Evolutionary conservation across 2,329 filamentous ascomycete species (phyloP).

Genomic region (Bipolaris zeicola): DNA sequence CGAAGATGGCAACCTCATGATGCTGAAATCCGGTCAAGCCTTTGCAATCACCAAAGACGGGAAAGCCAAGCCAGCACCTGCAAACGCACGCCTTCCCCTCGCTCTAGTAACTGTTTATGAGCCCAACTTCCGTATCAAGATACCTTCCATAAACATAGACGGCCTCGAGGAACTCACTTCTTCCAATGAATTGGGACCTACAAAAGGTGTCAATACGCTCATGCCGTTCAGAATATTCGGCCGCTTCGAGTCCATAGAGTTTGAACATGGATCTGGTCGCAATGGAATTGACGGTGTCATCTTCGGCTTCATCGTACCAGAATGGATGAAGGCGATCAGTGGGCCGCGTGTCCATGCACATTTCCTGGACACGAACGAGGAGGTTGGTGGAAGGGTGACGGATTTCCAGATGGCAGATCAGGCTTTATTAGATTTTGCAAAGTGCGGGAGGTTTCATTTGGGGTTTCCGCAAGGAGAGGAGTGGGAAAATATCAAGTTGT

Average conservation of each 20-base stretch:
- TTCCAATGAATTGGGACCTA: slow-evolving; percentile 20
- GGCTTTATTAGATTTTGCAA: slow-evolving; percentile 46
- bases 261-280: slow-evolving; percentile 26
- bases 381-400: slow-evolving; percentile 44
- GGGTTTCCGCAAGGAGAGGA: slow-evolving; percentile 51
- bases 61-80: slow-evolving; percentile 37
- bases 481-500: slow-evolving; percentile 45
- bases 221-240: slow-evolving; percentile 49
- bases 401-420: slow-evolving; percentile 47
- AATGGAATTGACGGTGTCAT: slow-evolving; percentile 46
- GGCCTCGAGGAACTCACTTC: slow-evolving; percentile 24
- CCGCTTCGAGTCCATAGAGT: slow-evolving; percentile 42
- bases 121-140: slow-evolving; percentile 41
- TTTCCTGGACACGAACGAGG: slow-evolving; percentile 38
- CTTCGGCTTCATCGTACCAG: slow-evolving; percentile 50
- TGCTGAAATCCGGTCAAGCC: slow-evolving; percentile 44
- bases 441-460: slow-evolving; percentile 51
- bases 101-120: slow-evolving; percentile 52
- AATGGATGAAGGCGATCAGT: slow-evolving; percentile 50
- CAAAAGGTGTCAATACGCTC: slow-evolving; percentile 47
- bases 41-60: slow-evolving; percentile 43
- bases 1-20: slow-evolving; percentile 49
- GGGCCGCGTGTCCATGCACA: slow-evolving; percentile 48
- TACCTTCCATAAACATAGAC: slow-evolving; percentile 26
- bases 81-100: slow-evolving; percentile 45